Base-by-base conservation (phyloP, 257 asterid genomes). In the Misopates orontium region DNA sequence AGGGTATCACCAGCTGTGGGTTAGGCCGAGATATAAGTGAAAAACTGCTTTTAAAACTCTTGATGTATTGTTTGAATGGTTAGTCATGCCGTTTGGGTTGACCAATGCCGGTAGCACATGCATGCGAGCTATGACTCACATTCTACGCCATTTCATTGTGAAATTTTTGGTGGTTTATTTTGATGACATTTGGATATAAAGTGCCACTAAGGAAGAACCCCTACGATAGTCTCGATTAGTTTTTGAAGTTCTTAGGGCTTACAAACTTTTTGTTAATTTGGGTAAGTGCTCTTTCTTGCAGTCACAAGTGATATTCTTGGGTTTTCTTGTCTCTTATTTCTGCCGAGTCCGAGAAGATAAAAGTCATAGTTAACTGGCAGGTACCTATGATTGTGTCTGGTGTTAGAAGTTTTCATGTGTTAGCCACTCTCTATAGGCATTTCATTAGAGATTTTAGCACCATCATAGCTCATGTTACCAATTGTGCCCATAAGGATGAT, bases 81-180 rank as follows among this genome's bases (percentile, higher is more conserved):
- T n/a, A n/a, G n/a, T n/a, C n/a, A n/a, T n/a, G n/a, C n/a, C n/a
- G n/a, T n/a, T n/a, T n/a, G n/a, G n/a, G n/a, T n/a, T 48, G 36
- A 28, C 36, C 36, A 28, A 28, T 6, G 36, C 36, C 36, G 4
- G 2, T 28, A 28, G 36, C 36, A 28, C 17, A 0, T 47, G 11
- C 52, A 47, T 47, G 52, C 14, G 52, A 13, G 52, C 52, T 47
- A 47, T 47, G 52, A 47, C 52, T 47, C 17, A 47, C 15, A 47
- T 47, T 1, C 4, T 47, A 18, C 52, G 52, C 4, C 19, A 1
- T 8, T 47, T 47, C 12, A 47, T 47, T 47, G 52, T 1, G 18
- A 47, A 47, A 13, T 47, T 47, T 18, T 4, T 47, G 52, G 17
- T 13, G 16, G 52, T 47, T 10, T 6, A 5, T 47, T 47, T 28